Base-by-base conservation (phyloP, 352 stramenopile genomes). In the Globisporangium nunn region DNA sequence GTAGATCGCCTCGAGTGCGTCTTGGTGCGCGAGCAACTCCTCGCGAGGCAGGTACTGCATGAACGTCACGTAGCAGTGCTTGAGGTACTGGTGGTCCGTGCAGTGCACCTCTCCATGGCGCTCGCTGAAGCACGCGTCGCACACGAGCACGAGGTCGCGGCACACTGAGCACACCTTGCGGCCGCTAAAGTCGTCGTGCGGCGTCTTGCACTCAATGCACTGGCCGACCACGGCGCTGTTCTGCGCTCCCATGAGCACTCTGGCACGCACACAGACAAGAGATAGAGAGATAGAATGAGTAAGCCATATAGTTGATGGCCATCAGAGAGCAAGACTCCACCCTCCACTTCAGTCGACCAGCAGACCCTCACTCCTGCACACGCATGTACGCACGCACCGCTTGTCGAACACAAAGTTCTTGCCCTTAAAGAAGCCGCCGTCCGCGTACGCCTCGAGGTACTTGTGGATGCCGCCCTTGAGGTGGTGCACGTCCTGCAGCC, bases 361-460 rank as follows among this genome's bases (percentile, higher is more conserved):
- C 40, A 8, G 17, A 45, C 23, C 23, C 23, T 23, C 23, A 23
- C 23, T 23, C 23, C 23, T 1, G 23, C 23, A 4, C 11, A 17
- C 23, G 15, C 14, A 60, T 3, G 35, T 14, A 14, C 6, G 10
- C 6, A 72, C 69, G n/a, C 52, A 87, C 64, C 80, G 71, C 71
- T 90, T 85, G 66, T 90, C 80, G 56, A 90, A 88, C 23, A 90
- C 75, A 64, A 90, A 90, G 58, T 90, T 88, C 54, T 86, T 87
- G 62, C 80, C 80, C 46, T 75, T 78, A 58, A 90, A 90, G 52
- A 86, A 85, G 18, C 70, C 67, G 46, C 76, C 71, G 39, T 87
- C 74, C 46, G 80, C 41, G 56, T 73, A 86, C 10, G 82, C 68
- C 46, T 87, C 70, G 30, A 85, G 74, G 51, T 90, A 90, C 60